phyloP scores from a whole-genome alignment of 257 asterid genomes.

The Forsythia suspensa region DNA sequence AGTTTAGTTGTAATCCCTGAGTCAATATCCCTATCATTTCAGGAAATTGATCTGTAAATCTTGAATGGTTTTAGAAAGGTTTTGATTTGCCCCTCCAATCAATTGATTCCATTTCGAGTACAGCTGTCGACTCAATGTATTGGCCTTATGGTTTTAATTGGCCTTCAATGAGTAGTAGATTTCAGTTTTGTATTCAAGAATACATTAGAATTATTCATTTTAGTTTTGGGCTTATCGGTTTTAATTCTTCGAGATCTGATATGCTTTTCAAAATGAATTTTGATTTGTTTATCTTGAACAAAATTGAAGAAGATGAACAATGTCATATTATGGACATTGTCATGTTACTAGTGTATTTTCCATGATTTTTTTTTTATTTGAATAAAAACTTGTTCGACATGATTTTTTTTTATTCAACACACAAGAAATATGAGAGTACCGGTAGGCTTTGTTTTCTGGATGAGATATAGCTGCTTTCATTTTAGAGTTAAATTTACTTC shows the following conservation, averaged over 20 bases:
- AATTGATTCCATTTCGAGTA: not conserved
- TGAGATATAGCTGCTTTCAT: not conserved
- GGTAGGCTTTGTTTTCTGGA: not conserved
- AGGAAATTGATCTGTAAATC: not conserved
- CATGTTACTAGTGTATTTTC: not conserved
- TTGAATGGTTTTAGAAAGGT: not conserved
- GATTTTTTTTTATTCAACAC: not conserved
- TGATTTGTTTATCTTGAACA: no score
- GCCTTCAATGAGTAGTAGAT: no score
- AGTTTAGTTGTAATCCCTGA: not conserved
- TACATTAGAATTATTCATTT: no score
- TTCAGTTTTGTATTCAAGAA: no score
- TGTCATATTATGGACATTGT: not conserved
- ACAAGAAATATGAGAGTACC: no score
- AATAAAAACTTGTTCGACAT: not conserved
- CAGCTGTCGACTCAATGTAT: not conserved
- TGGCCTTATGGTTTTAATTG: no score
- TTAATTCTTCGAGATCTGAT: no score
- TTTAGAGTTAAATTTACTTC: not conserved
- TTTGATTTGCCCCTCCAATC: not conserved
- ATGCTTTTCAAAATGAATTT: no score
- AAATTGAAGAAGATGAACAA: no score
- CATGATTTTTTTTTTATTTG: no score
- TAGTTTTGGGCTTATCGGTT: no score
- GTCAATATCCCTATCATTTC: constrained; percentile 2